Base-by-base conservation (phyloP, 1,139 yeast genomes). In the Nakaseomyces kungkrabaensis region DNA sequence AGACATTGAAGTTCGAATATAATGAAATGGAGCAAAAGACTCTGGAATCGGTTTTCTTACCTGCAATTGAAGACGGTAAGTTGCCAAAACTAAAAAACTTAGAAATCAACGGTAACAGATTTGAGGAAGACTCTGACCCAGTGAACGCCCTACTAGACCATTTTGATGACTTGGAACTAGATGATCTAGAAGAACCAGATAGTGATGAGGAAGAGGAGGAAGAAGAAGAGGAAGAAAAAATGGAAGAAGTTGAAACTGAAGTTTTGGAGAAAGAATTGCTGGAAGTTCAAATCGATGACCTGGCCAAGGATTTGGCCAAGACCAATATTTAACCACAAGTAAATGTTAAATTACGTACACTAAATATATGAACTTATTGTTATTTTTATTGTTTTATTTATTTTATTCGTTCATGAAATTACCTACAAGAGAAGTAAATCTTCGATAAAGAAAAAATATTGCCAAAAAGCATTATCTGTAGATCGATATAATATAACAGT, bases 51-150 rank as follows among this genome's bases (percentile, higher is more conserved):
- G 71, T 73, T 47, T 65, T 77, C 26, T 72, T 92, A 52, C 76
- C 74, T 45, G 69, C 72, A 13, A 80, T 81, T 32, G 70, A 82
- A 58, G 66, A 73, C 50, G 59, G 69, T 34, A 78, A 79, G 48
- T 72, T 90, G 57, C 85, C 88, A 47, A 72, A 74, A 41, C 74
- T 92, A 65, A 72, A 78, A 61, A 52, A 61, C 11, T 73, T 92
- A 59, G 97, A 94, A 71, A 76, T 92, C 56, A 92, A 92, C 61
- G 99, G 99, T 63, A 92, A 92, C 71, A 76, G 86, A 63, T 85
- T 92, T 54, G 81, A 84, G 46, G 96, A 88, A 60, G 97, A 89
- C 57, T 75, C 81, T 37, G 77, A 76, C 45, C 67, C 78, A 25
- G 69, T 83, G 46, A 78, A 76, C 43, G 70, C 72, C 47, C 76